Conservation (phyloP, 176 grass and related monocot genomes). For the Guadua angustifolia region DNA sequence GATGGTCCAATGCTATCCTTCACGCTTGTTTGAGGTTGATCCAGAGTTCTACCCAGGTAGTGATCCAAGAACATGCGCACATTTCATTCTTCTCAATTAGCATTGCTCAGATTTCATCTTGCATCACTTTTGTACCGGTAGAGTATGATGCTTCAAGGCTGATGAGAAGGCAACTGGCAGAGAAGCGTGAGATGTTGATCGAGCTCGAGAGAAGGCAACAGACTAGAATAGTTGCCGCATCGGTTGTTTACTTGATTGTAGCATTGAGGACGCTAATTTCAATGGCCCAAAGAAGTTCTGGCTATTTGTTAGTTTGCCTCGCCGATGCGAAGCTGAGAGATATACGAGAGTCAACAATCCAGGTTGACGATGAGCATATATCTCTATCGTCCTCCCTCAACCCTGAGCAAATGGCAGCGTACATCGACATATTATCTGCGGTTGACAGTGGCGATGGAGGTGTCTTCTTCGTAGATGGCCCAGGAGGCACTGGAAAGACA, state of each 20-base stretch:
- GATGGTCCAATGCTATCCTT: slow-evolving; percentile 37
- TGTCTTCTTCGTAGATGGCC: too few relatives aligned
- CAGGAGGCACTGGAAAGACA: too few relatives aligned
- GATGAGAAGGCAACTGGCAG: slow-evolving; percentile 41
- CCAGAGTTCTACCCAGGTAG: slow-evolving; percentile 41
- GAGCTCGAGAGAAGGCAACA: slow-evolving; percentile 53
- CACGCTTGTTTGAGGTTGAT: slow-evolving; percentile 43
- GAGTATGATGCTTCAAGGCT: slow-evolving; percentile 52
- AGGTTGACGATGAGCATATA: too few relatives aligned
- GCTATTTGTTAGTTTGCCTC: too few relatives aligned
- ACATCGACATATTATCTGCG: too few relatives aligned
- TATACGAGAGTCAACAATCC: too few relatives aligned
- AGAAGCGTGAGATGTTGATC: slow-evolving; percentile 43
- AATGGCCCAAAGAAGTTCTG: too few relatives aligned
- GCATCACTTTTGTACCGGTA: neutral
- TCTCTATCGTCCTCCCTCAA: too few relatives aligned
- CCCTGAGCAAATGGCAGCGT: too few relatives aligned
- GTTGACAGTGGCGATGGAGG: too few relatives aligned
- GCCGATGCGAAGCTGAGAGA: too few relatives aligned
- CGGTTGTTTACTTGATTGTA: slow-evolving; percentile 48
- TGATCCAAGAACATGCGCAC: neutral
- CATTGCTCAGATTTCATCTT: neutral
- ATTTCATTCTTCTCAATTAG: neutral
- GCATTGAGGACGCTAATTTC: slow-evolving; percentile 55
- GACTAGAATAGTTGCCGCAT: neutral